Evolutionary conservation across 257 asterid genomes (phyloP), one percentile per base, ranked within the genome.

Genomic region (Lithospermum erythrorhizon): DNA sequence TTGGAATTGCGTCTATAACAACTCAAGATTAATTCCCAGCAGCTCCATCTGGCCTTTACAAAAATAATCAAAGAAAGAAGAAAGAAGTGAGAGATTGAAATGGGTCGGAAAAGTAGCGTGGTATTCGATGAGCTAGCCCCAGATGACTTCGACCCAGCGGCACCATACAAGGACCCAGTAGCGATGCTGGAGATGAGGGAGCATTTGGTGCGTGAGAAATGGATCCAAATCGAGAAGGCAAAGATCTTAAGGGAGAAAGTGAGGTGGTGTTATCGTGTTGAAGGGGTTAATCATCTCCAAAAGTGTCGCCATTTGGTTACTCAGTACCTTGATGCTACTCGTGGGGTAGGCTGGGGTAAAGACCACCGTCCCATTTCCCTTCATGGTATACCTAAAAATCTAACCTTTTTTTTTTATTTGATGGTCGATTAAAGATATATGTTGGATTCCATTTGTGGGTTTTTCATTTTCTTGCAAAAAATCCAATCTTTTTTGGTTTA

Each of bases 221-320:
- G 97, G 97, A 85, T 90, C 94, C 82, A 82, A 65, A 90, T 90
- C 83, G 97, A 90, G 78, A 90, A 85, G 72, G 97, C 97, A 27
- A 90, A 90, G 82, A 87, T 90, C 71, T 80, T 90, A 63, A 71
- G 97, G 11, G 95, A 90, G 73, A 87, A 77, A 67, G 86, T 90
- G 61, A 89, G 81, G 72, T 87, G 95, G 97, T 90, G 97, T 68
- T 87, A 90, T 70, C 85, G 96, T 3, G 78, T 90, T 3, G 97
- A 90, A 68, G 97, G 95, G 21, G 64, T 90, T 47, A 87, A 90
- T 61, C 97, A 90, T 48, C 95, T 87, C 72, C 96, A 90, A 77
- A 90, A 90, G 71, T 90, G 97, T 70, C 88, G 96, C 55, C 96
- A 90, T 75, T 95, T 90, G 57, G 96, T 90, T 29, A 82, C 76